Evolutionary conservation across 106 monocot genomes (phyloP).

Genomic region (Dioscorea dumetorum): DNA sequence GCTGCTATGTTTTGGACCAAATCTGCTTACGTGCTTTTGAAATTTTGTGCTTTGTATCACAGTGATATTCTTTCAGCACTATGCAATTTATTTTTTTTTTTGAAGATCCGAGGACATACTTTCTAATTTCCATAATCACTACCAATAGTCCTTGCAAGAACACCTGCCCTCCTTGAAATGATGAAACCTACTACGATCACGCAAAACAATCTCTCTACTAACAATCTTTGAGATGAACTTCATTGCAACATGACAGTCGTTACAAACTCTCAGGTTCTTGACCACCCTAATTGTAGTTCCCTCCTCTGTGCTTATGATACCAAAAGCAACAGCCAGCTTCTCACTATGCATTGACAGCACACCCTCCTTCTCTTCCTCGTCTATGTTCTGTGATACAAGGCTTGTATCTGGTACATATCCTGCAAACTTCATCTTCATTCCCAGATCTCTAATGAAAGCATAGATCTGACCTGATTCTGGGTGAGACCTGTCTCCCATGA

Average conservation of each 20-base stretch:
- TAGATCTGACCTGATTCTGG: constrained; percentile 26
- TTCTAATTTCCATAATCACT: not conserved
- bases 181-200: constrained; percentile 36
- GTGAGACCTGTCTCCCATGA: constrained; percentile 31
- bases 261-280: constrained; percentile 31
- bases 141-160: constrained; percentile 39
- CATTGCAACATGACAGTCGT: constrained; percentile 29
- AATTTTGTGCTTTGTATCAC: not conserved
- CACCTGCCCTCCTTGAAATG: constrained; percentile 24
- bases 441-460: constrained; percentile 9
- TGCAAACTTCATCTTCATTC: constrained; percentile 21
- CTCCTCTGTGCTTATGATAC: constrained; percentile 25
- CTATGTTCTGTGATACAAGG: constrained; percentile 22
- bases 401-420: constrained; percentile 29
- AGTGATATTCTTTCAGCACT: not conserved
- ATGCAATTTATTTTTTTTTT: not conserved
- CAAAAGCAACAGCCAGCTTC: constrained; percentile 38
- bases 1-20: not conserved
- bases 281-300: constrained; percentile 29
- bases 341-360: constrained; percentile 35
- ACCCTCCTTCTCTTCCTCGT: constrained; percentile 40
- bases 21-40: not conserved
- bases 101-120: not conserved
- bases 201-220: constrained; percentile 21
- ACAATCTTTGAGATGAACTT: constrained; percentile 28